Evolutionary conservation across 306 rosid genomes (phyloP).

Genomic region (Ochetophila trinervis): DNA sequence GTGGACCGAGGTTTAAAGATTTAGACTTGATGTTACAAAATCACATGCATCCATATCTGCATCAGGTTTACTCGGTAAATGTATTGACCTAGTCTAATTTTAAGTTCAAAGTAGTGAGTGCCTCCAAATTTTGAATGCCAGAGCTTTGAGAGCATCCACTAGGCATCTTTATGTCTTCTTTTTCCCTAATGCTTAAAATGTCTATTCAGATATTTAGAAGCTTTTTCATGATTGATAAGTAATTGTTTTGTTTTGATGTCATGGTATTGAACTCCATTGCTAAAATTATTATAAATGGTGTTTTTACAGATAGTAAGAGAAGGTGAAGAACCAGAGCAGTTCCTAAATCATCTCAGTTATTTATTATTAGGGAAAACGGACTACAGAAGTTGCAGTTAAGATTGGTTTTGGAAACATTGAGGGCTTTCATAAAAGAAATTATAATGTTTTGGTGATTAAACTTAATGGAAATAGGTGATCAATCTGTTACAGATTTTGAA

Average conservation of each 20-base stretch:
- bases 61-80: no score
- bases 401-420: background rate
- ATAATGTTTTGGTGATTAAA: background rate
- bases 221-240: background rate
- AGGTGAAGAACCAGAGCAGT: constrained; percentile 48
- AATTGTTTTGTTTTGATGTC: background rate
- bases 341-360: constrained; percentile 28
- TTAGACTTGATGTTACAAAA: no score
- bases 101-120: no score
- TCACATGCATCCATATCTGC: no score
- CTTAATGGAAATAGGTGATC: constrained; percentile 11
- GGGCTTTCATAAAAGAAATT: background rate
- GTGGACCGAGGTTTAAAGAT: no score
- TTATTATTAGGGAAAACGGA: constrained; percentile 7
- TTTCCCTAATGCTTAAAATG: no score
- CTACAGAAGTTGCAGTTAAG: constrained; percentile 5
- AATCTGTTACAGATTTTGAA: constrained; percentile 6
- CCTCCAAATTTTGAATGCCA: no score
- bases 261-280: constrained; percentile 1
- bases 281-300: background rate
- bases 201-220: background rate
- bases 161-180: no score
- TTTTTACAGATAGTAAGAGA: constrained; percentile 42
- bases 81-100: no score
- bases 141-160: no score